These are phyloP conservation scores for Ogataea kodamae DNA, from an alignment of 805 yeast species.

Conservation along the genomic window DNA sequence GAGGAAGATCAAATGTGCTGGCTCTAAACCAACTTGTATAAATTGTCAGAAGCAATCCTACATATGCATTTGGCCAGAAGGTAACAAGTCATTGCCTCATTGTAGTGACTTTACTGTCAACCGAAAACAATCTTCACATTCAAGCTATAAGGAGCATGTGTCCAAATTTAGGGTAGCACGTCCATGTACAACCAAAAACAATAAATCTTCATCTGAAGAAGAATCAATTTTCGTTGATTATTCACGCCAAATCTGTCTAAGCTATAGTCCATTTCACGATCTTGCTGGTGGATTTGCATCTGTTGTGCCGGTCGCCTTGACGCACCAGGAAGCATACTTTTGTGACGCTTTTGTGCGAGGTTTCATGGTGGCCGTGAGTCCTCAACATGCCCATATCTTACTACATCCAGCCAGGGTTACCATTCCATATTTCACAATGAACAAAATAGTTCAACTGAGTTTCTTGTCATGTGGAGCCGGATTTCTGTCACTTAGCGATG, in stretches of 20 bases:
- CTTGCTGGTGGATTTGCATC: constrained; percentile 20
- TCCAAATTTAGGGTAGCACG: no score
- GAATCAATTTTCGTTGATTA: not conserved
- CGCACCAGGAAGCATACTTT: constrained; percentile 19
- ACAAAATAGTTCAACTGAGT: constrained; percentile 25
- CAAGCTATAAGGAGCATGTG: no score
- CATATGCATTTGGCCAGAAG: constrained; percentile 16
- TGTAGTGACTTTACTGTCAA: constrained; percentile 13
- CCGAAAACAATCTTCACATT: no score
- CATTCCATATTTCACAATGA: constrained; percentile 34
- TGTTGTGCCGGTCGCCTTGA: constrained; percentile 9
- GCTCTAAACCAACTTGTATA: constrained; percentile 19
- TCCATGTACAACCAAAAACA: no score
- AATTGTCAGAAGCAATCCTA: constrained; percentile 15
- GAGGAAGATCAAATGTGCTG: constrained; percentile 27
- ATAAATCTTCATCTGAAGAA: no score
- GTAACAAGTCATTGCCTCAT: constrained; percentile 15
- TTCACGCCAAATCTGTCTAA: constrained; percentile 4
- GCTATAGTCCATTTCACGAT: constrained; percentile 23
- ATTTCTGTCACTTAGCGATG: constrained; percentile 33
- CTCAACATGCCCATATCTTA: constrained; percentile 39
- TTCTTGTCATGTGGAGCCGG: constrained; percentile 40
- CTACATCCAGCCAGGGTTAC: constrained; percentile 40
- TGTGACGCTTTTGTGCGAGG: constrained; percentile 38
- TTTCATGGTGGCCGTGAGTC: constrained; percentile 39